Evolutionary conservation across 176 grass and related monocot genomes (phyloP), one percentile per base, ranked within the genome.

Genomic region (Zoysia pacifica): DNA sequence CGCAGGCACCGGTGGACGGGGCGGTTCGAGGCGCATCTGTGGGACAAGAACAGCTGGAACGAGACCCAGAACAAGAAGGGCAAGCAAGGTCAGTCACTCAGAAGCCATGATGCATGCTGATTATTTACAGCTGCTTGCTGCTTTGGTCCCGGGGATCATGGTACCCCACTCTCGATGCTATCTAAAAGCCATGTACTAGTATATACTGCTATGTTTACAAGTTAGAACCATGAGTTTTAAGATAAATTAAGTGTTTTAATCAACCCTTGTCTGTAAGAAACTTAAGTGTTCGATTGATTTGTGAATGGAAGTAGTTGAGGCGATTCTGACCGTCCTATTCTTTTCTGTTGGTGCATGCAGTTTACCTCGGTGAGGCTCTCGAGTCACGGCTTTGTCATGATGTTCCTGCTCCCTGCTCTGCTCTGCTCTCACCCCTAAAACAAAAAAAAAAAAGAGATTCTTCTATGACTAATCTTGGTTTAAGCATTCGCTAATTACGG

Each of bases 31-130:
- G 94, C 94, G n/a, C 94, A 97, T 86, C 77, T 93, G 74, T 93
- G 94, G 94, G 94, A 97, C 87, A 97, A 97, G 84, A 86, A 83
- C 80, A 93, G 84, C 84, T 93, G 94, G 94, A 97, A 97, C 73
- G 94, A 93, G 73, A 81, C 91, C 48, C 94, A 97, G 86, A 97
- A 86, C 86, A 97, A 97, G 86, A 97, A 97, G 78, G 94, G 94
- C 64, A 97, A 93, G 72, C 94, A 97, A 93, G 94, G 94, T 97
- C 78, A 45, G 20, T 73, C 2, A 37, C 12, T 49, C 56, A 28
- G 28, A 61, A 35, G 41, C 39, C 19, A 5, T 38, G 11, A 7
- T 1, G 0, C 4, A 36, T 9, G 14, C 37, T 41, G 5, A 19
- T 44, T 74, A 59, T 44, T 74, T 74, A 74, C 72, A 52, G 18